Conservation (phyloP, 2,329 filamentous ascomycete genomes). For the Pseudogymnoascus sp. region DNA sequence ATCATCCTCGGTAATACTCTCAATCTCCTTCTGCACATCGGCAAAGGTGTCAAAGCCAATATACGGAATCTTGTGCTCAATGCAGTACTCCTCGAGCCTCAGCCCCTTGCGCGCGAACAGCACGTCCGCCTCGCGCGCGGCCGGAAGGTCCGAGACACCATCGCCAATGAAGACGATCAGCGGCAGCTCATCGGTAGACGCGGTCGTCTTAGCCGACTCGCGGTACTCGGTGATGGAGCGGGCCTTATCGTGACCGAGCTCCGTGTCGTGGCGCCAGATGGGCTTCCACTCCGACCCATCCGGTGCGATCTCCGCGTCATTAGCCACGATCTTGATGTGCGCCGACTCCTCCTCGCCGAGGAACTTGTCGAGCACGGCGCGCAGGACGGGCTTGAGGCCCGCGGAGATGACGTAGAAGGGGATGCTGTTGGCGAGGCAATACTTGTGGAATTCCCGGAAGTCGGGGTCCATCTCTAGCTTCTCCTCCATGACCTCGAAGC, state of each 20-base stretch:
- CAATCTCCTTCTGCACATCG: slow-evolving; percentile 54
- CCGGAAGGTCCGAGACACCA: slow-evolving; percentile 59
- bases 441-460: slow-evolving; percentile 56
- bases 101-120: slow-evolving; percentile 60
- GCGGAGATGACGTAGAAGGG: slow-evolving; percentile 65
- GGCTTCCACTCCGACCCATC: slow-evolving; percentile 57
- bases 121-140: slow-evolving; percentile 58
- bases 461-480: slow-evolving; percentile 55
- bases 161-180: slow-evolving; percentile 64
- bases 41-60: slow-evolving; percentile 58
- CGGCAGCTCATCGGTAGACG: slow-evolving; percentile 53
- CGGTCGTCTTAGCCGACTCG: slow-evolving; percentile 42
- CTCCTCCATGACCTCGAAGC: slow-evolving; percentile 56
- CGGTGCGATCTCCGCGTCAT: slow-evolving; percentile 51
- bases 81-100: slow-evolving; percentile 57
- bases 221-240: slow-evolving; percentile 55
- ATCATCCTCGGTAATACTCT: slow-evolving; percentile 50
- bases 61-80: slow-evolving; percentile 52
- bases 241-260: slow-evolving; percentile 60
- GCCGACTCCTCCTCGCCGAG: slow-evolving; percentile 51
- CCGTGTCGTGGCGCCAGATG: slow-evolving; percentile 57
- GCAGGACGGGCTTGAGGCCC: slow-evolving; percentile 55
- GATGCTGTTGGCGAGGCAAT: slow-evolving; percentile 53
- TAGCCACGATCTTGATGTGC: slow-evolving; percentile 60
- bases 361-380: slow-evolving; percentile 55